Conservation (phyloP, 2,329 filamentous ascomycete species). For the Exserohilum rostratum region DNA sequence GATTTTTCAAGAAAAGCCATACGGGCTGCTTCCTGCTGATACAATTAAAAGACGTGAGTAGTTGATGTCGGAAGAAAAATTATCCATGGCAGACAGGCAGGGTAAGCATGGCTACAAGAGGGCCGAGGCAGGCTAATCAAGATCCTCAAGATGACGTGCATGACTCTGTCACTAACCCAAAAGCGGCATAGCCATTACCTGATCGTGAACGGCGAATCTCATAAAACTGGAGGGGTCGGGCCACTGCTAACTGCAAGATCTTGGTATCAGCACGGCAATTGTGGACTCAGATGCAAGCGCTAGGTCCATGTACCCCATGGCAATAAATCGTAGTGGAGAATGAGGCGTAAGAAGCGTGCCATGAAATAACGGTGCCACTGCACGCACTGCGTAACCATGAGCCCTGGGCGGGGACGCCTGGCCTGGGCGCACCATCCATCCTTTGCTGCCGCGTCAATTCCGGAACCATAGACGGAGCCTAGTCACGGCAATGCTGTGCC, state of each 20-base stretch:
- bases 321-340: neutral
- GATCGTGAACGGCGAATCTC: constrained; percentile 3
- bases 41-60: too few relatives aligned
- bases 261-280: neutral
- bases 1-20: neutral
- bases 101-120: too few relatives aligned
- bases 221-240: neutral
- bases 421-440: constrained; percentile 2
- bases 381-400: constrained; percentile 7
- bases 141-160: constrained; percentile 2
- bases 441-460: constrained; percentile 1
- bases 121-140: neutral
- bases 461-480: neutral
- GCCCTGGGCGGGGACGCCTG: constrained; percentile 5
- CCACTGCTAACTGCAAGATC: constrained; percentile 1
- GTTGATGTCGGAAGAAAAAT: neutral
- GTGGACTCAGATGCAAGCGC: neutral
- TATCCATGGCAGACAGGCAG: too few relatives aligned
- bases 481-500: neutral
- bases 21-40: neutral
- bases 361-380: constrained; percentile 4
- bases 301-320: neutral
- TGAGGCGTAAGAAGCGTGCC: constrained; percentile 10
- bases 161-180: constrained; percentile 1
- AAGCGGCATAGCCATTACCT: neutral